Evolutionary conservation across 2,329 filamentous ascomycete species (phyloP).

Genomic region (Apiospora hydei): DNA sequence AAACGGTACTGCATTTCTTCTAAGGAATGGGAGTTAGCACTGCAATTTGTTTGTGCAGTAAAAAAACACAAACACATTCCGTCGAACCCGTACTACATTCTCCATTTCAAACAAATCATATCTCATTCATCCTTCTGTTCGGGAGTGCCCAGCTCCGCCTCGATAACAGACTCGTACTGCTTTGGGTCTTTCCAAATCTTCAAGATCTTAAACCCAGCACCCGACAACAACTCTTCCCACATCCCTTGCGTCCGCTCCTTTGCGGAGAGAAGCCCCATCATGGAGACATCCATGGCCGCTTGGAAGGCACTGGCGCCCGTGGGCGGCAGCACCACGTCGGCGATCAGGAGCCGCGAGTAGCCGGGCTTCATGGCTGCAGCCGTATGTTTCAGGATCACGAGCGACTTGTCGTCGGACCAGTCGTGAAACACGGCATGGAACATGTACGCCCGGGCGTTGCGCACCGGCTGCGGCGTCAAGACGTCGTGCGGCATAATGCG

Average conservation of each 20-base stretch:
- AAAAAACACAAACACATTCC: too few species aligned
- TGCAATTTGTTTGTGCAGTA: too few species aligned
- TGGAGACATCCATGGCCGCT: slow-evolving; percentile 2
- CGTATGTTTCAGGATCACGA: slow-evolving; percentile 37
- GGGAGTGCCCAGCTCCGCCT: neutral
- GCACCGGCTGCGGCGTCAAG: slow-evolving; percentile 48
- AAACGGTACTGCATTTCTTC: too few species aligned
- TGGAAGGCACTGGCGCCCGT: slow-evolving; percentile 8
- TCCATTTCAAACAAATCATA: too few species aligned
- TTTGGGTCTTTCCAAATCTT: slow-evolving; percentile 19
- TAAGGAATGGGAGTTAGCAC: too few species aligned
- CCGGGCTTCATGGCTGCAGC: slow-evolving; percentile 39
- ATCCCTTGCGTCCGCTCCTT: slow-evolving; percentile 1
- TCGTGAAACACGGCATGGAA: slow-evolving; percentile 43
- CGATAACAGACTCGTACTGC: neutral
- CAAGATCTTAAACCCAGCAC: neutral
- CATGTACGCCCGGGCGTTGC: slow-evolving; percentile 44
- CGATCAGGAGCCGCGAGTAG: slow-evolving; percentile 47
- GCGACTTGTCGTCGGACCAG: slow-evolving; percentile 36
- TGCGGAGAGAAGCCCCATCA: neutral
- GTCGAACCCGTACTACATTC: too few species aligned
- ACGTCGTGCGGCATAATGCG: slow-evolving; percentile 45
- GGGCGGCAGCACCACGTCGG: slow-evolving; percentile 38
- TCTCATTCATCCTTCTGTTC: too few species aligned
- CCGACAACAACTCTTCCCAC: slow-evolving; percentile 11